These are phyloP conservation scores for Fistulinella staudtii DNA, from an alignment of 1,284 basidiomycete genomes.

Conservation along the genomic window DNA sequence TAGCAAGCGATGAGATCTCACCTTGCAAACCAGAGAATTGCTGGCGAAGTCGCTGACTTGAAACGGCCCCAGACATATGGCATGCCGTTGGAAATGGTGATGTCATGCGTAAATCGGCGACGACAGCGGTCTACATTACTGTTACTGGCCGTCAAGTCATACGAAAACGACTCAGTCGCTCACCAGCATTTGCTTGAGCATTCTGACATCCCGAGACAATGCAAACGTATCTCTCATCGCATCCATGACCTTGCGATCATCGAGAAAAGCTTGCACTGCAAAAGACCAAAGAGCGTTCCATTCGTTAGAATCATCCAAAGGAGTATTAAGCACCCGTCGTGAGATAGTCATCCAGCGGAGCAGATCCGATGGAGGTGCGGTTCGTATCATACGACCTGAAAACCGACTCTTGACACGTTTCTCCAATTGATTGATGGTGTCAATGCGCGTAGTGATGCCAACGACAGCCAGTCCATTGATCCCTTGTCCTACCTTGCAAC, in stretches of 20 bases:
- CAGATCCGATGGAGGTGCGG: slow-evolving; percentile 54
- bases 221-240: slow-evolving; percentile 57
- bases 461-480: slow-evolving; percentile 76
- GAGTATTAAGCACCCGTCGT: slow-evolving; percentile 40
- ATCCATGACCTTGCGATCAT: slow-evolving; percentile 42
- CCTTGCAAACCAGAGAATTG: slow-evolving; percentile 49
- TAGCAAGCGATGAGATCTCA: slow-evolving; percentile 31
- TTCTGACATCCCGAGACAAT: slow-evolving; percentile 63
- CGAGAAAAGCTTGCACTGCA: slow-evolving; percentile 55
- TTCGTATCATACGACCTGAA: slow-evolving; percentile 83
- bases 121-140: slow-evolving; percentile 44
- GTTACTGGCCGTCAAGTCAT: slow-evolving; percentile 25
- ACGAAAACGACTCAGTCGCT: slow-evolving; percentile 29
- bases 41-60: slow-evolving; percentile 51
- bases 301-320: slow-evolving; percentile 33
- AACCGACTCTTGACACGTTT: slow-evolving; percentile 96
- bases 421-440: slow-evolving; percentile 86
- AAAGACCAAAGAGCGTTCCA: slow-evolving; percentile 58
- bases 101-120: slow-evolving; percentile 44
- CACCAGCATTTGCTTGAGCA: slow-evolving; percentile 67
- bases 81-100: slow-evolving; percentile 51
- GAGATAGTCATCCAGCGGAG: slow-evolving; percentile 52
- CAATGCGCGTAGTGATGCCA: slow-evolving; percentile 78
- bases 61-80: slow-evolving; percentile 39
- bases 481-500: slow-evolving; percentile 51